Percentiles rank a stretch among this genome's conserved stretches.
These are phyloP conservation scores for Raddia guianensis DNA, from an alignment of 176 grass and related monocot genomes.

Conservation along the genomic window DNA sequence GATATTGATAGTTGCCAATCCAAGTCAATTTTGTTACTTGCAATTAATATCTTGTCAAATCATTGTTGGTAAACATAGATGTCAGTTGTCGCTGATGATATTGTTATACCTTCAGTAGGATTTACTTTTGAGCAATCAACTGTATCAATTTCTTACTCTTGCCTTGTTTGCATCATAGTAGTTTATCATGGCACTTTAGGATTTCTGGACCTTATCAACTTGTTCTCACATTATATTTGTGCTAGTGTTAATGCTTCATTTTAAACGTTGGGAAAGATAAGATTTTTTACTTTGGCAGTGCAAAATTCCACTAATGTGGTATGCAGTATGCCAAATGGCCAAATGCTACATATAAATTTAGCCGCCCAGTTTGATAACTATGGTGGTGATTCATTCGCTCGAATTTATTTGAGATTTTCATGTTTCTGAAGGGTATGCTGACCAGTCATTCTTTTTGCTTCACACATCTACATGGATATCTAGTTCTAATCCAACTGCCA, in stretches of 20 bases:
- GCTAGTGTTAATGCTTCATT: constrained; percentile 4
- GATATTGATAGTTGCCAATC: neutral
- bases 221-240: constrained; percentile 3
- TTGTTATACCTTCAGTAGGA: neutral
- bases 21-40: neutral
- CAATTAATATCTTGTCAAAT: neutral
- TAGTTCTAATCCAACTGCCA: neutral
- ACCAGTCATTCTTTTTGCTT: neutral
- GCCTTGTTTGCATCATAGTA: neutral
- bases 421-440: neutral
- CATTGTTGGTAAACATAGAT: neutral
- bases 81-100: neutral
- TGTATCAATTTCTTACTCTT: neutral
- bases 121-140: neutral
- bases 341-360: neutral
- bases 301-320: neutral
- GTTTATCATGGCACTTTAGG: neutral
- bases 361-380: neutral
- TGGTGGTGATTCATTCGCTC: neutral
- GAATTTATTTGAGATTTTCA: neutral
- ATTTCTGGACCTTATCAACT: neutral
- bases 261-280: neutral
- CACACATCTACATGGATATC: neutral
- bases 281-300: neutral
- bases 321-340: neutral